Evolutionary conservation across 75 land plant genomes (phyloP).

Genomic region (Sequoiadendron giganteum): DNA sequence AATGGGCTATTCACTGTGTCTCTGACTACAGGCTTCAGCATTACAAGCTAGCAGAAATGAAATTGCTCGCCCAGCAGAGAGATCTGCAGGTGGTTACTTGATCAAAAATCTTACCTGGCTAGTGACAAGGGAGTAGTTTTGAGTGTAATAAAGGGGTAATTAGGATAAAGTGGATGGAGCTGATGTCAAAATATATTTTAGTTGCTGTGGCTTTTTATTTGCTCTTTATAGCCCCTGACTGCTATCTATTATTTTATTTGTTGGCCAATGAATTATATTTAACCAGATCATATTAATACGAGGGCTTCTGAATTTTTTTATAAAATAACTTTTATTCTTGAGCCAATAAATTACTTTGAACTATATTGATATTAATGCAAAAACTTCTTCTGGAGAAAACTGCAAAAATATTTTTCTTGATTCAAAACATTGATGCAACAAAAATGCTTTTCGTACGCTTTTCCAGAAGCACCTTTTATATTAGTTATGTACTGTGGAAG

Average conservation of each 20-base stretch:
- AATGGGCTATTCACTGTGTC: background rate
- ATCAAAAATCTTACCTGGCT: background rate
- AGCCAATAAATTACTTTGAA: background rate
- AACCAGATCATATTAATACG: background rate
- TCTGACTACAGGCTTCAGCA: constrained; percentile 84
- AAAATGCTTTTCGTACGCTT: too few species aligned
- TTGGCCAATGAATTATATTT: background rate
- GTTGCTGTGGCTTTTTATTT: constrained; percentile 5
- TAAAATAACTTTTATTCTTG: background rate
- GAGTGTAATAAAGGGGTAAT: background rate
- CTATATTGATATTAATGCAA: background rate
- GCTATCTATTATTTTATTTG: background rate
- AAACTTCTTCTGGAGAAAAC: background rate
- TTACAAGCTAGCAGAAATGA: constrained; percentile 97
- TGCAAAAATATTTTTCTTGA: background rate
- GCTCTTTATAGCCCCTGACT: background rate
- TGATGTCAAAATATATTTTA: constrained; percentile 4
- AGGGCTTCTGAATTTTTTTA: background rate
- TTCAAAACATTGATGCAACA: too few species aligned
- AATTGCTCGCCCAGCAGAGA: constrained; percentile 96
- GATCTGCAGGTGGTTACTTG: constrained; percentile 81
- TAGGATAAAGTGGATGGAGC: background rate
- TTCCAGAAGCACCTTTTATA: too few species aligned
- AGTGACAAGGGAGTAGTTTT: background rate
- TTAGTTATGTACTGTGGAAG: background rate